Evolutionary conservation across 441 rosid genomes (phyloP), one percentile per base, ranked within the genome.

Genomic region (Isatis lusitanica): DNA sequence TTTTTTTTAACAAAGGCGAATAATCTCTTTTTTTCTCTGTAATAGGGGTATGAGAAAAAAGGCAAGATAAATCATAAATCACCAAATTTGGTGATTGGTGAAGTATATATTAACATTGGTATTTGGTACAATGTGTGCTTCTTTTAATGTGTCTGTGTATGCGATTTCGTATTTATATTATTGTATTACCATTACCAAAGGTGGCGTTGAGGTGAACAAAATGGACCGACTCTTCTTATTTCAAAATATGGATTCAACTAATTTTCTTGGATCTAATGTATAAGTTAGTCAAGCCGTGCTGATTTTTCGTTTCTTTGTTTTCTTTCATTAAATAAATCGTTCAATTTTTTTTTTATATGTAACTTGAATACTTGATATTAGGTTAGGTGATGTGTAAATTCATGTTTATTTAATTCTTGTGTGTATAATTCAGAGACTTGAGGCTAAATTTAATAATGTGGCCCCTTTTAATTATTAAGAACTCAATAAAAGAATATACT

Each of bases 191-290:
- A 55, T 43, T 66, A 36, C 8, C 51, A 39, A 74, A 66, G 73
- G 53, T 62, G 64, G 78, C 69, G 64, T 40, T 18, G 1, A 21
- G 58, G 11, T 0, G 40, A 42, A 59, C 78, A 68, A 52, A 61
- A 61, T 75, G 70, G 79, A 75, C 79, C 13, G 43, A 60, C 50
- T 74, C 48, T 51, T 74, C 74, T 67, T 74, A 68, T 40, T 48
- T 44, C 12, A 48, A 50, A 36, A 3, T 53, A 15, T 30, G 5
- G 48, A 50, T 6, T 61, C 74, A 68, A 51, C 63, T 43, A 75
- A 68, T 69, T 33, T 66, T 75, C 74, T 68, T 68, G 69, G 57
- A 67, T 42, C 33, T 61, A 18, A 39, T 17, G 59, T 55, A 56
- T 38, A n/a, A 53, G 61, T 53, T 28, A 26, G 57, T 52, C 12